phyloP scores from a whole-genome alignment of 768 basidiomycete genomes.

The Ramaria sp. region DNA sequence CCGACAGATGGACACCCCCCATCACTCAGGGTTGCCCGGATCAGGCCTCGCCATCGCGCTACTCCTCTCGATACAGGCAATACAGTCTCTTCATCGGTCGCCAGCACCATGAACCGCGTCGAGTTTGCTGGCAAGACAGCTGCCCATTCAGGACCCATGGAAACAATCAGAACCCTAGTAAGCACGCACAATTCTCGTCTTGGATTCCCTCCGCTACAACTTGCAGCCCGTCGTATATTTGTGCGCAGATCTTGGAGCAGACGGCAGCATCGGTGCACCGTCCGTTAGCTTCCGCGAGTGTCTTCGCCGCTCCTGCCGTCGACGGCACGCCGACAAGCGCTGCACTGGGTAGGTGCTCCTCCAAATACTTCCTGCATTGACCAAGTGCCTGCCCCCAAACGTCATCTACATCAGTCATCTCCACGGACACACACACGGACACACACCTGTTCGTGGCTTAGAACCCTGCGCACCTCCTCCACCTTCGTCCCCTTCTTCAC shows the following conservation, averaged over 20 bases:
- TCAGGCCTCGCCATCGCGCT: constrained; percentile 23
- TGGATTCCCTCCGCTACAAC: constrained; percentile 56
- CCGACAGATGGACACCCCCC: constrained; percentile 14
- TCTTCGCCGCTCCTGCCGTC: constrained; percentile 59
- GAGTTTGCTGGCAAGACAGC: not conserved
- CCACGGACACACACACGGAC: constrained; percentile 2
- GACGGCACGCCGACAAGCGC: constrained; percentile 49
- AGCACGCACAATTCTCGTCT: constrained; percentile 37
- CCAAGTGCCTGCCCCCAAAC: constrained; percentile 49
- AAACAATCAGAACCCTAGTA: too few species aligned
- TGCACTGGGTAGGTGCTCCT: constrained; percentile 39
- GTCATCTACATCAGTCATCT: not conserved
- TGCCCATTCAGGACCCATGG: too few species aligned
- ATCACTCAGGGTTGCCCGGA: constrained; percentile 22
- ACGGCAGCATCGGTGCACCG: constrained; percentile 55
- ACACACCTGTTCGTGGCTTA: constrained; percentile 75
- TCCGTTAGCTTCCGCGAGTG: constrained; percentile 23
- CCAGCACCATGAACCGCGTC: constrained; percentile 6
- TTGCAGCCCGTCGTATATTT: constrained; percentile 50
- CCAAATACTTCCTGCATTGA: constrained; percentile 60
- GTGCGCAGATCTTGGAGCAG: constrained; percentile 54
- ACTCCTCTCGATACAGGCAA: constrained; percentile 36
- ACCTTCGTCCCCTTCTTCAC: constrained; percentile 46
- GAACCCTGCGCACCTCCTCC: constrained; percentile 41
- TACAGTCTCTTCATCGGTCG: constrained; percentile 33